Evolutionary conservation across 768 basidiomycete genomes (phyloP).

Genomic region (Tricholoma flavovirens): DNA sequence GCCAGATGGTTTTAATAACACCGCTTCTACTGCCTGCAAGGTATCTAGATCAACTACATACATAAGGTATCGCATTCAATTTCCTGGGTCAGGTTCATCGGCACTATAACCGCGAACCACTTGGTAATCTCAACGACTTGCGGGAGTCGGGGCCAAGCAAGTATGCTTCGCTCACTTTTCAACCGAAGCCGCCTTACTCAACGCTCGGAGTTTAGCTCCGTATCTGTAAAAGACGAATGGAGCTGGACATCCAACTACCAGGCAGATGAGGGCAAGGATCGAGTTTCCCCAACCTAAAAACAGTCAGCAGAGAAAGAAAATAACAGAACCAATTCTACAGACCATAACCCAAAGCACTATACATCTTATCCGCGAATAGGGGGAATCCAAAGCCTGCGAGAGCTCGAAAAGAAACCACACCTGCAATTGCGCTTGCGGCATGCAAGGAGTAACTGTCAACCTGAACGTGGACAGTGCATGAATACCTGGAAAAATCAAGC

Average conservation of each 20-base stretch:
- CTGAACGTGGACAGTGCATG: slow-evolving; percentile 34
- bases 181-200: slow-evolving; percentile 31
- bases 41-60: no score
- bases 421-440: slow-evolving; percentile 53
- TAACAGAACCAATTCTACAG: slow-evolving; percentile 2
- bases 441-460: slow-evolving; percentile 83
- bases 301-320: background rate
- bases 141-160: background rate
- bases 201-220: slow-evolving; percentile 30
- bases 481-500: slow-evolving; percentile 8
- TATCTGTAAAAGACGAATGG: slow-evolving; percentile 38
- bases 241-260: slow-evolving; percentile 49
- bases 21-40: no score
- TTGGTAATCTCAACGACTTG: no score
- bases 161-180: slow-evolving; percentile 15
- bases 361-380: slow-evolving; percentile 57
- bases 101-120: no score
- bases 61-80: no score
- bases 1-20: no score
- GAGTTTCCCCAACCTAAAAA: slow-evolving; percentile 49
- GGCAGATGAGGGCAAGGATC: slow-evolving; percentile 45
- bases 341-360: slow-evolving; percentile 41
- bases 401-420: slow-evolving; percentile 48
- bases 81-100: no score
- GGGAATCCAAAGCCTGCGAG: slow-evolving; percentile 61